Base-by-base conservation (phyloP, 371 early-diverging fungal species). In the Syncephalastrum racemosum region DNA sequence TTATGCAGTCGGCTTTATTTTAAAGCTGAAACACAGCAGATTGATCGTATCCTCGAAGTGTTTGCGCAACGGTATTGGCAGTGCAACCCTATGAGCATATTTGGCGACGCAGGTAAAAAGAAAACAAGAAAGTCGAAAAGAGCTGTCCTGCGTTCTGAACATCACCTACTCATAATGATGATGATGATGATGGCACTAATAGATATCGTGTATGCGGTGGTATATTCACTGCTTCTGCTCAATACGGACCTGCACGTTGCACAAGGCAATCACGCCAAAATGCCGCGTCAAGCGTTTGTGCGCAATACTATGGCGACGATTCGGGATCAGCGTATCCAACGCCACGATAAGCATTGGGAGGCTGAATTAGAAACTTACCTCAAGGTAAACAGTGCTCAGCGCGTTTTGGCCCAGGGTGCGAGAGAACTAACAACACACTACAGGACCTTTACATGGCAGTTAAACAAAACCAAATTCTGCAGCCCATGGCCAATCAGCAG, bases 211-310 rank as follows among this genome's bases (percentile, higher is more conserved):
- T 90, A 97, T 65, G 90, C 90, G 16, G 83, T 94, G 27, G 81
- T 90, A 0, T 95, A 92, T 59, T 94, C 95, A 6, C 49, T 95
- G 4, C 70, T 97, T 43, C 64, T 97, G 40, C 80, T 97, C 3
- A 96, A 96, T 70, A 97, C 97, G 0, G 97, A 97, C 68, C 75
- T 96, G 36, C 92, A 95, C 63, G 84, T 91, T 31, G 93, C 92
- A 15, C 86, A 88, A 62, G 79, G 79, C 10, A 85, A 77, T 44
- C 81, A 83, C 24, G 74, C 70, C 2, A 75, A 77, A 36, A 87
- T 87, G 85, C 79, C 84, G 1, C 66, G 77, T 16, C 70, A 74
- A 13, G 84, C 79, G 2, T 87, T 87, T 71, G 72, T 87, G 16
- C 75, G 74, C 31, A 84, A 87, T 36, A 84, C 85, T 1, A 72